Base-by-base conservation (phyloP, 768 basidiomycete genomes). In the Mycena olivaceomarginata region DNA sequence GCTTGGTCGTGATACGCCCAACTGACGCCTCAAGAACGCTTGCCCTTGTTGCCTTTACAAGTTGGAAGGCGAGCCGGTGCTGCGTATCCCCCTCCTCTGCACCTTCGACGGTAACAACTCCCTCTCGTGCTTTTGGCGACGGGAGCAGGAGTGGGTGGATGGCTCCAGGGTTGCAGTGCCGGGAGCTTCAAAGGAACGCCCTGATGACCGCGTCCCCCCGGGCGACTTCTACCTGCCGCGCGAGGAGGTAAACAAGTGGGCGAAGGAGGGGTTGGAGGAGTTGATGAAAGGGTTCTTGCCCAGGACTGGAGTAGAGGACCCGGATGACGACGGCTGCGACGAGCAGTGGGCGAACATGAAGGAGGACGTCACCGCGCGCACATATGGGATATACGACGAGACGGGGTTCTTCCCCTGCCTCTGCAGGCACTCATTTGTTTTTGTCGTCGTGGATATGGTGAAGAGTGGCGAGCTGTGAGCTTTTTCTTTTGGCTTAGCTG, bases 371-470 rank as follows among this genome's bases (percentile, higher is more conserved):
- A 63, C 62, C 0, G 4, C 40, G 5, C 40, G 62, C 7, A 18
- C 62, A 41, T 5, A 40, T n/a, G n/a, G 62, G 12, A 63, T 63
- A 39, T 63, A 63, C 62, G 40, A 63, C 18, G 40, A 63, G 62
- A 63, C 62, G 15, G 62, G 62, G 20, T n/a, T 57, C 22, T 57
- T 57, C 56, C 56, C 56, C 2, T 7, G 3, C 22, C 12, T 57
- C 6, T 31, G 56, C 22, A 57, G 59, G 59, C 59, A 60, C 59
- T 4, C 3, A 18, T 39, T 60, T 16, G 59, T 60, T 31, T 3
- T 60, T 15, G 59, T 60, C 6, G 31, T 39, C 59, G 37, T 60
- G 15, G 59, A 60, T 15, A 60, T 60, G 37, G 37, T 60, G 13
- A 37, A 60, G 59, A 60, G 37, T 6, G 31, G 59, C 13, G 37